Base-by-base conservation (phyloP, 768 basidiomycete species). In the Aureoboletus auriporus region DNA sequence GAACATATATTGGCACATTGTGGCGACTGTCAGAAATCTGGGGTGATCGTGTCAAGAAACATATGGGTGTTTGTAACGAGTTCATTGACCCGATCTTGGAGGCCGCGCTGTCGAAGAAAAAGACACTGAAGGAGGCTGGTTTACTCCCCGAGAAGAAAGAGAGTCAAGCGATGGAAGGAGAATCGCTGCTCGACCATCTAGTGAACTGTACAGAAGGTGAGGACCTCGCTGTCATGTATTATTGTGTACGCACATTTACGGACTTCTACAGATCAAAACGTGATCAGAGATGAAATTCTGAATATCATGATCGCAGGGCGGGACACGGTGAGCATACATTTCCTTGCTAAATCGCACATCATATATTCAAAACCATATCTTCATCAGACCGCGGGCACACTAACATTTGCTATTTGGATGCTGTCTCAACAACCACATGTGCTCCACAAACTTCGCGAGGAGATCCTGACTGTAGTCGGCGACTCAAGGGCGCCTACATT, bases 11-110 rank as follows among this genome's bases (percentile, higher is more conserved):
- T 14, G 76, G 79, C 6, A 51, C 46, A 20, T 58, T 70, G 12
- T 83, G 82, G 82, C 75, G 76, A 3, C 57, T 83, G 8, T 44
- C 57, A 4, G 82, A 85, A 59, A 74, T 82, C 39, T 76, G 71
- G 70, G 60, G 61, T 33, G 79, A 83, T 60, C 69, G 67, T 30
- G 69, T 76, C 11, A 66, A 63, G 42, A 63, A 69, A 46, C 71
- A 72, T 38, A 75, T 79, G 71, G 59, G 63, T 37, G 67, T 77
- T 11, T 71, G 84, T 10, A 68, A 76, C 39, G 69, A 58, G 13
- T 81, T 79, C 57, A 68, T 83, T 34, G 71, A 79, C 36, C 79
- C 78, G 1, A 76, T 85, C 44, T 42, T 84, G 52, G 50, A 63
- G 37, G 71, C 75, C 34, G 79, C 78, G 5, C 49, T 82, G 5